Percentiles rank a stretch among this genome's conserved stretches.
These are phyloP conservation scores for Suhomyces anneliseae DNA, from an alignment of 1,139 yeast genomes.

Conservation along the genomic window DNA sequence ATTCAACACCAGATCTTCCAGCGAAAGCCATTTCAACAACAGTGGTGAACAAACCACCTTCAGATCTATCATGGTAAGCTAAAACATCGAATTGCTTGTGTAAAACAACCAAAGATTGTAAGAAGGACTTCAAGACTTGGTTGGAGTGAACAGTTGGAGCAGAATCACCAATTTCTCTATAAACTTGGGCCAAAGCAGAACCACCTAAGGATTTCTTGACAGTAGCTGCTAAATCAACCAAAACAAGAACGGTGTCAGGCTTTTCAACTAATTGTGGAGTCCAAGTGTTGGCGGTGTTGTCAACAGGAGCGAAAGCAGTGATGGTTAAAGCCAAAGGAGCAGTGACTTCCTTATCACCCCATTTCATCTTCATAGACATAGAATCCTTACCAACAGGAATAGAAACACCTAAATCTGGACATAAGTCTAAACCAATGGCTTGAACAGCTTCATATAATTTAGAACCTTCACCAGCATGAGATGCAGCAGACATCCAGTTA, in stretches of 20 bases:
- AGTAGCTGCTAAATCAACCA: slow-evolving; percentile 74
- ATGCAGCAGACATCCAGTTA: slow-evolving; percentile 99
- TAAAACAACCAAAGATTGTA: slow-evolving; percentile 65
- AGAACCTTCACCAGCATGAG: slow-evolving; percentile 94
- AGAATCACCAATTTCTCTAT: slow-evolving; percentile 76
- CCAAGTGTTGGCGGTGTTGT: slow-evolving; percentile 88
- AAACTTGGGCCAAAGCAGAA: slow-evolving; percentile 93
- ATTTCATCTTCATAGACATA: slow-evolving; percentile 99
- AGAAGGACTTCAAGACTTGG: slow-evolving; percentile 61
- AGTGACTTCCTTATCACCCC: slow-evolving; percentile 91
- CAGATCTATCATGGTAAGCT: slow-evolving; percentile 96
- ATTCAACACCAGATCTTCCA: slow-evolving; percentile 72
- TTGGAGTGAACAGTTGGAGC: slow-evolving; percentile 84
- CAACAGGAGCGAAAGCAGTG: slow-evolving; percentile 90
- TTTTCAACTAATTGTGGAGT: slow-evolving; percentile 72
- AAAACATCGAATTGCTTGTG: slow-evolving; percentile 70
- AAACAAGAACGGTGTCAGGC: slow-evolving; percentile 64
- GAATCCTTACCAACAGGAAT: slow-evolving; percentile 99
- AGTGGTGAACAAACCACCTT: slow-evolving; percentile 91
- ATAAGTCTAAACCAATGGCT: slow-evolving; percentile 91
- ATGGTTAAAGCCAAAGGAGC: slow-evolving; percentile 92
- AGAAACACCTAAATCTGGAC: slow-evolving; percentile 88
- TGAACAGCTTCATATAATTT: slow-evolving; percentile 95
- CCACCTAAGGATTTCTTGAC: slow-evolving; percentile 75
- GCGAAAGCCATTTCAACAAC: slow-evolving; percentile 96